Conservation (phyloP, 192 early-diverging fungal species). For the Kappamyces sp. region DNA sequence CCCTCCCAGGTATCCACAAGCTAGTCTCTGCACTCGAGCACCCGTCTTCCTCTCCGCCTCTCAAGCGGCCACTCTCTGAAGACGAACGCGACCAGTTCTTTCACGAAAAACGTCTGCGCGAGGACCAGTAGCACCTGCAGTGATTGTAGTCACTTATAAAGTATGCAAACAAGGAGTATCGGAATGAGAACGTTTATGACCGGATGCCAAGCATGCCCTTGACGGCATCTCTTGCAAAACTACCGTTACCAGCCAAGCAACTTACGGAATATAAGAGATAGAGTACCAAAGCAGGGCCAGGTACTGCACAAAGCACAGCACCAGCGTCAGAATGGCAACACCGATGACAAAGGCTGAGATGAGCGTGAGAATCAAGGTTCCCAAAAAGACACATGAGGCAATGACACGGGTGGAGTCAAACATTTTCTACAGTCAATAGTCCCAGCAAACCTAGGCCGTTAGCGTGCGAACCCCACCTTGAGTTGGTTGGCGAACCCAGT, state of each 20-base stretch:
- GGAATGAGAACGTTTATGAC: no score
- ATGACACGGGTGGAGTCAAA: conserved; percentile 60
- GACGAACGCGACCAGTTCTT: no score
- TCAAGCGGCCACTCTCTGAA: no score
- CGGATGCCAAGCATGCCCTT: conserved; percentile 14
- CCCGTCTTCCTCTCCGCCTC: no score
- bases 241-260: no score
- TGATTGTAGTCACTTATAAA: no score
- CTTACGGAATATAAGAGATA: conserved; percentile 68
- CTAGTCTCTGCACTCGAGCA: no score
- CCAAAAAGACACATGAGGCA: conserved; percentile 68
- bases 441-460: neutral
- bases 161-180: no score
- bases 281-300: conserved; percentile 72
- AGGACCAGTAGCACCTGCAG: no score
- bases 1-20: no score
- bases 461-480: conserved; percentile 45
- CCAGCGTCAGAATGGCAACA: conserved; percentile 61
- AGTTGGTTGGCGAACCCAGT: conserved; percentile 81
- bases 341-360: conserved; percentile 64
- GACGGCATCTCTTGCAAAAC: conserved; percentile 61
- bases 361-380: conserved; percentile 62
- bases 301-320: conserved; percentile 82
- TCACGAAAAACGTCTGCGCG: no score
- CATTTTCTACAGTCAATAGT: conserved; percentile 37